Base-by-base conservation (phyloP, 176 grass and related monocot genomes). In the Rhynchospora breviuscula region DNA sequence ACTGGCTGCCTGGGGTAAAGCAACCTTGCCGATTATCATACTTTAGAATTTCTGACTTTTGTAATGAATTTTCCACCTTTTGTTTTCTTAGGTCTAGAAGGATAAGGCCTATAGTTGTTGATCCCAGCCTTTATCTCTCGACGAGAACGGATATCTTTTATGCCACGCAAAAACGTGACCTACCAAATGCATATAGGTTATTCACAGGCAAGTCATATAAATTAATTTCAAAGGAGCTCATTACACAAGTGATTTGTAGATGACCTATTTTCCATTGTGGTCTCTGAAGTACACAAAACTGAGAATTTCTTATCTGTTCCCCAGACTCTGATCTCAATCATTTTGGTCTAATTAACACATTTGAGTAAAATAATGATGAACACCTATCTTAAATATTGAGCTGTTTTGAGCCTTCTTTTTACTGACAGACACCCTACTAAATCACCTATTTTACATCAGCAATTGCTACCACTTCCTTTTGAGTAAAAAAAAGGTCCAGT, bases 81-180 rank as follows among this genome's bases (percentile, higher is more conserved):
- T 83, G 19, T 69, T 43, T 87, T 31, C 57, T 77, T 73, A 98
- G 95, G 89, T 87, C 89, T 79, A 81, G 88, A 84, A 91, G 86
- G 69, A 88, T 95, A 85, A 95, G 76, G 73, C 91, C 92, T 79
- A 95, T 98, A 77, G 80, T 93, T 87, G 92, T 98, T 71, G 95
- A 98, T 86, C 92, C 92, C 83, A 87, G 92, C 84, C 85, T 95
- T 19, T 98, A 95, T 86, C 91, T 95, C 59, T 95, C 92, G 60
- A 91, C 95, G 10, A 90, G 88, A 88, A 90, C 88, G 63, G 92
- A 98, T 35, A 79, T 98, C 15, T 93, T 89, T 80, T 98, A 98
- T 87, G 93, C 91, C 69, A 98, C 92, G 11, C 95, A 98, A 90
- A 98, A 93, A 83, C 91, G 91, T 52, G 92, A 95, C 52, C 70